These are phyloP conservation scores for Cryptosporidium muris DNA, from an alignment of 169 alveolate species.

Conservation along the genomic window DNA sequence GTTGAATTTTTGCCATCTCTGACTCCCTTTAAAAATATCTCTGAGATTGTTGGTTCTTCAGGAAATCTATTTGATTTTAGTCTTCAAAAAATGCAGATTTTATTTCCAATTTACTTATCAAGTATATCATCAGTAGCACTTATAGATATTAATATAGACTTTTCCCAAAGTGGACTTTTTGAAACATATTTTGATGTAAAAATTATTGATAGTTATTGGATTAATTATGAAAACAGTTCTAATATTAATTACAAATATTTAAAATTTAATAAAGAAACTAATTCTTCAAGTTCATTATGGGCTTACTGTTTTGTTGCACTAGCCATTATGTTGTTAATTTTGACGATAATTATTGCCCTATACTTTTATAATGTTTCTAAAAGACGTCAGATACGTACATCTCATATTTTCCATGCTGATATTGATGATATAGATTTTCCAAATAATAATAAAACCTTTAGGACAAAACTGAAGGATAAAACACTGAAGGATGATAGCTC, in stretches of 20 bases:
- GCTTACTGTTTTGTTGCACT: too few species aligned
- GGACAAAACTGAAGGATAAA: too few species aligned
- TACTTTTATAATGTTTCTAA: too few species aligned
- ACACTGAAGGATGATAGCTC: too few species aligned
- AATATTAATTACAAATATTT: not conserved
- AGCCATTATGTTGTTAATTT: too few species aligned
- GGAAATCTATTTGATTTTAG: slow-evolving; percentile 39
- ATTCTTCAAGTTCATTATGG: too few species aligned
- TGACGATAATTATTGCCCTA: too few species aligned
- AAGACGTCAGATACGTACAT: too few species aligned
- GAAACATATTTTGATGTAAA: slow-evolving; percentile 14
- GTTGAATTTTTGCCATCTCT: slow-evolving; percentile 34
- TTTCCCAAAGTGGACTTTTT: slow-evolving; percentile 19
- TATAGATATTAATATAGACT: slow-evolving; percentile 6
- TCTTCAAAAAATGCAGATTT: slow-evolving; percentile 13
- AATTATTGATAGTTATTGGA: slow-evolving; percentile 18
- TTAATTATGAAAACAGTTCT: not conserved
- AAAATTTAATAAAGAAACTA: too few species aligned
- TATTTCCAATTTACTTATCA: slow-evolving; percentile 34
- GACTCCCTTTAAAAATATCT: not conserved
- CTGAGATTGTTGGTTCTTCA: slow-evolving; percentile 20
- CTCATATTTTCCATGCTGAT: too few species aligned
- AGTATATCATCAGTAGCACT: slow-evolving; percentile 14
- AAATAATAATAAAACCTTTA: too few species aligned
- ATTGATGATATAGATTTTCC: too few species aligned